These are phyloP conservation scores for Cryphonectria carpinicola DNA, from an alignment of 2,329 filamentous ascomycete genomes.

Conservation along the genomic window DNA sequence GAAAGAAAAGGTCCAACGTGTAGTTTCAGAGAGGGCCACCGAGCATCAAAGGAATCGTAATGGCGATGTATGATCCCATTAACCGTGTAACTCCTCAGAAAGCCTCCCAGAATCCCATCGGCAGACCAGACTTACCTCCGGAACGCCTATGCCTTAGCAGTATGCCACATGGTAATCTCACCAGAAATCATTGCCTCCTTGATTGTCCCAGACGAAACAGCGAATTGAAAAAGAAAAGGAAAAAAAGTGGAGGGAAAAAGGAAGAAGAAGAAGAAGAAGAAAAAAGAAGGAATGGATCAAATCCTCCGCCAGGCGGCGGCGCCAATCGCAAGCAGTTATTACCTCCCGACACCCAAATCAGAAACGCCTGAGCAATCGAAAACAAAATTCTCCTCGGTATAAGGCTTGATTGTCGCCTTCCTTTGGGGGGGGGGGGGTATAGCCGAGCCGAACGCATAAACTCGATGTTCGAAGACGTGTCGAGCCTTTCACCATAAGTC, in stretches of 20 bases:
- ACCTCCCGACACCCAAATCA: background rate
- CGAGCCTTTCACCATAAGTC: background rate
- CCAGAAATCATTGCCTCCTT: slow-evolving; percentile 7
- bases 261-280: no score
- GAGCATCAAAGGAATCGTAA: background rate
- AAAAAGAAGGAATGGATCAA: background rate
- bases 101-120: background rate
- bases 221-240: no score
- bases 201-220: background rate
- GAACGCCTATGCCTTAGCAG: slow-evolving; percentile 26
- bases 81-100: slow-evolving; percentile 3
- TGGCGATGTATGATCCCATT: background rate
- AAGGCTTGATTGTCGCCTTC: background rate
- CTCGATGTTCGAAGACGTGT: background rate
- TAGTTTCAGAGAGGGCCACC: background rate
- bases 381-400: background rate
- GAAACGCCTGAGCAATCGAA: background rate
- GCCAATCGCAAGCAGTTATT: slow-evolving; percentile 5
- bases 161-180: slow-evolving; percentile 27
- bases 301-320: background rate
- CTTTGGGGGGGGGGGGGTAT: background rate
- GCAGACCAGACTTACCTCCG: slow-evolving; percentile 9
- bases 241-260: background rate
- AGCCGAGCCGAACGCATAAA: background rate
- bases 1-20: background rate